phyloP scores from a whole-genome alignment of 2,329 filamentous ascomycete species.

The Cercospora sp. region DNA sequence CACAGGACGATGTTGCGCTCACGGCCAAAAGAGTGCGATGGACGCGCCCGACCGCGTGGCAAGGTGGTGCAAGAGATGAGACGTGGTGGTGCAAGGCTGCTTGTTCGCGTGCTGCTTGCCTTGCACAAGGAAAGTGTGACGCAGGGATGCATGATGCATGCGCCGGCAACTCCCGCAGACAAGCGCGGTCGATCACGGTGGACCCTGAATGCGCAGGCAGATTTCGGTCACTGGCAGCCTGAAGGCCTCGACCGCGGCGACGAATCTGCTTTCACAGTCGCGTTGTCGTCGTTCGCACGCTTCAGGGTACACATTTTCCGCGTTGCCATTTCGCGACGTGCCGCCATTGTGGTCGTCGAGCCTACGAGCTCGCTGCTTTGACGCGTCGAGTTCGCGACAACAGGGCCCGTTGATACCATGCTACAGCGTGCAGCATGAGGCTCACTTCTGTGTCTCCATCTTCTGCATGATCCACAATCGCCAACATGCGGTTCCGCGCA shows the following conservation, averaged over 20 bases:
- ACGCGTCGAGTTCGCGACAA: not conserved
- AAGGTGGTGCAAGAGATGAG: not conserved
- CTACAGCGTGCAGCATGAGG: not conserved
- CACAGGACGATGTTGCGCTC: not conserved
- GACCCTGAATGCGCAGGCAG: not conserved
- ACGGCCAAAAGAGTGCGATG: not conserved
- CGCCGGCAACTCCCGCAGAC: not conserved
- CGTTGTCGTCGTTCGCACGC: not conserved
- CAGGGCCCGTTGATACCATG: not conserved
- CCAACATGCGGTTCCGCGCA: conserved; percentile 44
- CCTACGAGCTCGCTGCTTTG: not conserved
- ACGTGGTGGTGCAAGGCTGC: not conserved
- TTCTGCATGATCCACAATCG: not conserved
- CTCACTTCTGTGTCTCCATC: not conserved
- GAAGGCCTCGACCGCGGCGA: not conserved
- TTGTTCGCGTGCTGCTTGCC: not conserved
- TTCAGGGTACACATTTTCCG: not conserved
- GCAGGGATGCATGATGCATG: not conserved
- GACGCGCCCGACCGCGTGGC: not conserved
- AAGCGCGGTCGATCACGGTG: not conserved
- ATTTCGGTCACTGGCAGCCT: not conserved
- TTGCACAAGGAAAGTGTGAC: not conserved
- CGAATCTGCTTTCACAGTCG: not conserved
- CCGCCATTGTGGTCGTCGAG: not conserved
- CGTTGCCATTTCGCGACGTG: not conserved